Evolutionary conservation across 768 basidiomycete species (phyloP).

Genomic region (Pseudohyphozyma bogoriensis): DNA sequence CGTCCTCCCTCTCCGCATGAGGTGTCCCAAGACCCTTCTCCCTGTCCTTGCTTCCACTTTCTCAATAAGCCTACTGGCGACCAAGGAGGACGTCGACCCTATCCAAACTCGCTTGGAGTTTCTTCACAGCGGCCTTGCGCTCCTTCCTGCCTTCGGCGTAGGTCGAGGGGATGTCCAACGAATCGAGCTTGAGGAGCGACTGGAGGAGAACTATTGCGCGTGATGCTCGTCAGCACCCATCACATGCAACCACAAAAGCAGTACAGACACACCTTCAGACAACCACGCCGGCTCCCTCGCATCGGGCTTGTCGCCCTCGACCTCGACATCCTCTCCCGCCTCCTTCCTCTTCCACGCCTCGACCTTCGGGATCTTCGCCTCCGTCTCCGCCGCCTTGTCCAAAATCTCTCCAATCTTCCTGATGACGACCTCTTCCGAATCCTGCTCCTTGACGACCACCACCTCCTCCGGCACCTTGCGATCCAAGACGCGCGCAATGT

Average conservation of each 20-base stretch:
- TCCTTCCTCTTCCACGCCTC: constrained; percentile 22
- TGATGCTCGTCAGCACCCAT: constrained; percentile 42
- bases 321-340: constrained; percentile 17
- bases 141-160: constrained; percentile 71
- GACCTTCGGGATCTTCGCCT: constrained; percentile 16
- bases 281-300: neutral
- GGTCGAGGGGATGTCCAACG: constrained; percentile 57
- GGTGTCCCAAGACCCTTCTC: too few relatives aligned
- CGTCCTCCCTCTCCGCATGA: too few relatives aligned
- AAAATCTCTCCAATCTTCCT: constrained; percentile 18
- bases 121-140: constrained; percentile 75
- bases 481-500: constrained; percentile 22
- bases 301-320: neutral
- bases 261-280: neutral
- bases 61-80: too few relatives aligned
- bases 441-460: neutral
- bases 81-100: constrained; percentile 60
- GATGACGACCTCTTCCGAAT: neutral
- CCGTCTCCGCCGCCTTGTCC: constrained; percentile 10
- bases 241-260: neutral
- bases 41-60: too few relatives aligned
- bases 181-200: constrained; percentile 75
- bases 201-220: constrained; percentile 69
- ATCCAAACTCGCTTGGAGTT: constrained; percentile 74
- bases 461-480: constrained; percentile 10